Evolutionary conservation across 352 stramenopile genomes (phyloP).

Genomic region (Salisapilia sapeloensis): DNA sequence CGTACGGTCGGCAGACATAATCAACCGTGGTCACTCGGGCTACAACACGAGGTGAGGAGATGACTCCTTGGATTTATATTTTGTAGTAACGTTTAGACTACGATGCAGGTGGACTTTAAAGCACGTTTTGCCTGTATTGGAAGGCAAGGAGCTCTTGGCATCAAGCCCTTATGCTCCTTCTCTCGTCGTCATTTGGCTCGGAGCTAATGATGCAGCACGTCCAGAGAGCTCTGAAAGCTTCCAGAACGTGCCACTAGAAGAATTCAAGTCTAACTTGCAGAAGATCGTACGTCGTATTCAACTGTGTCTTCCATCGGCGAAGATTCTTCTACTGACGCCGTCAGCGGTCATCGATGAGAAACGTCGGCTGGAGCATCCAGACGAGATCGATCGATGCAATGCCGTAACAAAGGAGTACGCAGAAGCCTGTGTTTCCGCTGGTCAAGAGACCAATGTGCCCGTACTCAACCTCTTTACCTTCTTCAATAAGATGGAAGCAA

Average conservation of each 20-base stretch:
- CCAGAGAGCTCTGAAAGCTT: conserved; percentile 7
- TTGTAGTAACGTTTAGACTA: not conserved
- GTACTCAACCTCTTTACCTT: conserved; percentile 27
- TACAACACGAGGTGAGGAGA: conserved; percentile 32
- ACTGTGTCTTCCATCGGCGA: conserved; percentile 7
- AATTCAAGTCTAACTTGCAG: conserved; percentile 20
- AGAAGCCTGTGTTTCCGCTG: conserved; percentile 17
- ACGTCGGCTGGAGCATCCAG: conserved; percentile 4
- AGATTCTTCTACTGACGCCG: conserved; percentile 39
- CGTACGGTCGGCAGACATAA: conserved; percentile 18
- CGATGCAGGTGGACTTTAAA: conserved; percentile 25
- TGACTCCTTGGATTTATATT: not conserved
- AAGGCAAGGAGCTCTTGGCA: conserved; percentile 12
- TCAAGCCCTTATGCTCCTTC: conserved; percentile 8
- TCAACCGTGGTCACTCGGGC: conserved; percentile 24
- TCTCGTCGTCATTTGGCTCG: conserved; percentile 34
- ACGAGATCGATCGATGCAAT: conserved; percentile 21
- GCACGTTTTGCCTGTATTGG: conserved; percentile 18
- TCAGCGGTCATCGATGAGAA: conserved; percentile 23
- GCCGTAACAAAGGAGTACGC: conserved; percentile 20
- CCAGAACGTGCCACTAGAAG: conserved; percentile 23
- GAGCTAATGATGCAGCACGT: conserved; percentile 38
- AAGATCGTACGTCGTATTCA: conserved; percentile 9
- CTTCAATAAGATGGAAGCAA: conserved; percentile 16
- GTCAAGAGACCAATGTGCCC: conserved; percentile 6